These are phyloP conservation scores for Lodderomyces oxycetoniae DNA, from an alignment of 1,139 yeast species.

Conservation along the genomic window DNA sequence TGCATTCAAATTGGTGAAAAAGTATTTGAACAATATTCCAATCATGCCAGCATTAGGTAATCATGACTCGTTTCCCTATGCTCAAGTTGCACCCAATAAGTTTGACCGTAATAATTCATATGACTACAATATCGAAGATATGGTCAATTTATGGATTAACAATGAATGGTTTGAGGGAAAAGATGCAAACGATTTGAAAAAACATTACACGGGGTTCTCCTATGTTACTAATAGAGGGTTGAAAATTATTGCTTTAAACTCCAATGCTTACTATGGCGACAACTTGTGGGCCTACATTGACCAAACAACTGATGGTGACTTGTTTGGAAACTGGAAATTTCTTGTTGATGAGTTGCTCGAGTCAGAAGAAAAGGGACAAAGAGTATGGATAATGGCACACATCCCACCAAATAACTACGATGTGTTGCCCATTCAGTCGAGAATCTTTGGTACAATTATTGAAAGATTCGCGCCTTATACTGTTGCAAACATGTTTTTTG, in stretches of 20 bases:
- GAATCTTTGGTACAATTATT: conserved; percentile 52
- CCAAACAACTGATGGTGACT: conserved; percentile 49
- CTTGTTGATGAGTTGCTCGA: conserved; percentile 56
- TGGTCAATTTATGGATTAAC: conserved; percentile 53
- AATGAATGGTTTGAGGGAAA: conserved; percentile 34
- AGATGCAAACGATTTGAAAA: conserved; percentile 17
- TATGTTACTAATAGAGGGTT: conserved; percentile 53
- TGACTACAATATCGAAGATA: conserved; percentile 42
- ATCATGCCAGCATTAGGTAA: conserved; percentile 66
- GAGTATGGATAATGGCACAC: conserved; percentile 72
- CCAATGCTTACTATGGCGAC: conserved; percentile 61
- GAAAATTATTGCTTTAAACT: conserved; percentile 60
- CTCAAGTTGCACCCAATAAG: conserved; percentile 54
- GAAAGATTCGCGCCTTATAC: conserved; percentile 67
- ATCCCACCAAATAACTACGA: conserved; percentile 56
- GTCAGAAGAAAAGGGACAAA: conserved; percentile 51
- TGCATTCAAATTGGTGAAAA: conserved; percentile 51
- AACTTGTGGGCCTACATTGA: conserved; percentile 62
- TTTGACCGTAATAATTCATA: conserved; percentile 42
- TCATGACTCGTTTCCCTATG: conserved; percentile 72
- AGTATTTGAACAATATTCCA: conserved; percentile 49
- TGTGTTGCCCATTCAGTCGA: conserved; percentile 59
- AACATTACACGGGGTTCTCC: conserved; percentile 62
- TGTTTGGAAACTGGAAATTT: conserved; percentile 61
- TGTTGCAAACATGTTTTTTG: conserved; percentile 65